Percentiles rank a stretch among this genome's conserved stretches.
phyloP scores from a whole-genome alignment of 2,329 filamentous ascomycete genomes.

The Fusarium beomiforme region DNA sequence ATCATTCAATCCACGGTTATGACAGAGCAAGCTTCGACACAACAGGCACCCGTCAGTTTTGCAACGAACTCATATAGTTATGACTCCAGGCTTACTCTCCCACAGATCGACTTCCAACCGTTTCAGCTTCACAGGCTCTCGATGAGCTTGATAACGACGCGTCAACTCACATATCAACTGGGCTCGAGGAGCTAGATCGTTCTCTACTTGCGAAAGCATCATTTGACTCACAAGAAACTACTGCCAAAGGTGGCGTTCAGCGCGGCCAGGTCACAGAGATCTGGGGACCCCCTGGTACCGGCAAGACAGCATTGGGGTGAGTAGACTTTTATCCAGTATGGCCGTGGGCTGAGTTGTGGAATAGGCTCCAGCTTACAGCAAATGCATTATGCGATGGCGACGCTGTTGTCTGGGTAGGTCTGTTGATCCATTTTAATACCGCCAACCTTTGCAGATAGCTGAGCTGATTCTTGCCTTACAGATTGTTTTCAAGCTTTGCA shows the following conservation, averaged over 20 bases:
- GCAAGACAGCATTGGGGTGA: slow-evolving; percentile 86
- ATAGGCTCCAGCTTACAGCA: slow-evolving; percentile 75
- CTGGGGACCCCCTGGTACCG: slow-evolving; percentile 86
- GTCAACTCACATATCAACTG: slow-evolving; percentile 64
- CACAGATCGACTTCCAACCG: slow-evolving; percentile 78
- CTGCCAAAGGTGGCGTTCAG: slow-evolving; percentile 66
- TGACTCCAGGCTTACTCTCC: slow-evolving; percentile 21
- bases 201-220: slow-evolving; percentile 47
- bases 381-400: slow-evolving; percentile 69
- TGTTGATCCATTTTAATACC: slow-evolving; percentile 47
- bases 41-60: slow-evolving; percentile 60
- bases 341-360: slow-evolving; percentile 19
- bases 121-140: slow-evolving; percentile 79
- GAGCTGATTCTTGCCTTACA: slow-evolving; percentile 34
- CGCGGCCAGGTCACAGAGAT: slow-evolving; percentile 85
- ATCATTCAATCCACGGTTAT: slow-evolving; percentile 67
- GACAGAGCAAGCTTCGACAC: slow-evolving; percentile 70
- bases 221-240: slow-evolving; percentile 19
- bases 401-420: slow-evolving; percentile 85
- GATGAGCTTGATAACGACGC: slow-evolving; percentile 65
- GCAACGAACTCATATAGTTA: background rate
- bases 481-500: slow-evolving; percentile 60
- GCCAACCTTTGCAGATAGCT: background rate
- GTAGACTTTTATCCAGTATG: slow-evolving; percentile 41
- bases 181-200: slow-evolving; percentile 63